Evolutionary conservation across 805 yeast species (phyloP), one percentile per base, ranked within the genome.

Genomic region (Zygotorulaspora florentina): DNA sequence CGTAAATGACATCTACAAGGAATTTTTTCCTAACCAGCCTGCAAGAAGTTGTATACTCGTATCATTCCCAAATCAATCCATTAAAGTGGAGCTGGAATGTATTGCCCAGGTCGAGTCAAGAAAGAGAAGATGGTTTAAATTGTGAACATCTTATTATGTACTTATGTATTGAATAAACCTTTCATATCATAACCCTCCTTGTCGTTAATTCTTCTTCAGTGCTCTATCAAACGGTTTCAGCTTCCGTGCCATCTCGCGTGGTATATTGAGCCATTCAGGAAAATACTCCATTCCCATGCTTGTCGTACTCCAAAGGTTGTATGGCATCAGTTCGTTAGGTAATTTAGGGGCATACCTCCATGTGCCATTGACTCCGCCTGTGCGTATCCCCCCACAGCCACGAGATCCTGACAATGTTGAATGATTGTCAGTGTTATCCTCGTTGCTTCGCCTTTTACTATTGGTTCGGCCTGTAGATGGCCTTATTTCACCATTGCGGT

Each of bases 11-110:
- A 67, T 77, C 35, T 79, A 77, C 57, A 65, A 64, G 13, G 67
- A 71, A 50, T 66, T 69, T 56, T 74, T 79, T 65, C 68, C 71
- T 2, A 64, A 67, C 37, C 66, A 68, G 51, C 83, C 83, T 15
- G 79, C 79, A 7, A 71, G 83, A 67, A 70, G 76, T 39, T 75
- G 80, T 57, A 67, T 78, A 30, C 66, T 75, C 42, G 80, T 74
- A 28, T 71, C 65, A 7, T 77, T 78, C 65, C 79, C 79, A 56
- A 72, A 76, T 57, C 68, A 73, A 9, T 55, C 64, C n/a, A 50
- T 77, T 43, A 70, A 74, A 53, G 75, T 79, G 39, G 83, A 79
- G 56, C 56, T 77, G 44, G 82, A 78, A 55, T 71, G 73, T 41
- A 64, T 77, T 56, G 77, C 78, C 28, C 47, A 50, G 41, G 45